Evolutionary conservation across 2,329 filamentous ascomycete genomes (phyloP).

Genomic region (Xylaria sp.): DNA sequence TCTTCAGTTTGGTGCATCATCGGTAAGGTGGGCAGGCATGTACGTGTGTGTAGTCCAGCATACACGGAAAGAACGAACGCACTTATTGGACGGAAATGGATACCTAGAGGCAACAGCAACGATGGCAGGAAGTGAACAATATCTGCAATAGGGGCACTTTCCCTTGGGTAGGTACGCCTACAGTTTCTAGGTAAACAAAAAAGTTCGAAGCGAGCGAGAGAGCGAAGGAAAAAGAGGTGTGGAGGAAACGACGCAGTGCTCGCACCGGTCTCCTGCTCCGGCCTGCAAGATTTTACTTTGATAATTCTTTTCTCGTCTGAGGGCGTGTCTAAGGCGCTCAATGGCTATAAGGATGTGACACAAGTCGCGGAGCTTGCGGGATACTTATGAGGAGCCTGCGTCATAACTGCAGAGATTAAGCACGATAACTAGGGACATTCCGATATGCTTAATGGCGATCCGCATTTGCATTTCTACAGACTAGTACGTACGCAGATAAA

Average conservation of each 20-base stretch:
- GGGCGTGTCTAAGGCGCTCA: conserved; percentile 30
- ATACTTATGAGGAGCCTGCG: conserved; percentile 36
- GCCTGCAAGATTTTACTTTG: conserved; percentile 18
- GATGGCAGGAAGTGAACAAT: not conserved
- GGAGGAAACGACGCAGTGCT: conserved; percentile 24
- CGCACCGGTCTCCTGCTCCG: conserved; percentile 17
- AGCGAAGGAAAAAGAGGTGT: conserved; percentile 11
- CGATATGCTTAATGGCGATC: conserved; percentile 47
- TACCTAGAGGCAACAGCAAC: not conserved
- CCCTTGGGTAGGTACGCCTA: conserved; percentile 14
- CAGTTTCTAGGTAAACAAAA: conserved; percentile 19
- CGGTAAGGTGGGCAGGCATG: conserved; percentile 15
- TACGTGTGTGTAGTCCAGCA: conserved; percentile 15
- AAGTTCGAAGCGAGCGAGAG: not conserved
- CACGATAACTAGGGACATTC: conserved; percentile 45
- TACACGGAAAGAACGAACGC: conserved; percentile 28
- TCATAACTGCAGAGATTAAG: conserved; percentile 43
- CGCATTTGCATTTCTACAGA: conserved; percentile 44
- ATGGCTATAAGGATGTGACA: conserved; percentile 43
- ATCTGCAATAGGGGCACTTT: conserved; percentile 13
- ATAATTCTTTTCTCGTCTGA: conserved; percentile 20
- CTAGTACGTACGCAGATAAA: conserved; percentile 6
- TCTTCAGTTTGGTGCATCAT: conserved; percentile 26
- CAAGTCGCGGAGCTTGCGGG: conserved; percentile 39
- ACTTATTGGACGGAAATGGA: conserved; percentile 19